A percentile compares a stretch with the other conserved stretches of the same genome.
phyloP scores from a whole-genome alignment of 306 rosid species.

The Oxytropis ochrocephala region DNA sequence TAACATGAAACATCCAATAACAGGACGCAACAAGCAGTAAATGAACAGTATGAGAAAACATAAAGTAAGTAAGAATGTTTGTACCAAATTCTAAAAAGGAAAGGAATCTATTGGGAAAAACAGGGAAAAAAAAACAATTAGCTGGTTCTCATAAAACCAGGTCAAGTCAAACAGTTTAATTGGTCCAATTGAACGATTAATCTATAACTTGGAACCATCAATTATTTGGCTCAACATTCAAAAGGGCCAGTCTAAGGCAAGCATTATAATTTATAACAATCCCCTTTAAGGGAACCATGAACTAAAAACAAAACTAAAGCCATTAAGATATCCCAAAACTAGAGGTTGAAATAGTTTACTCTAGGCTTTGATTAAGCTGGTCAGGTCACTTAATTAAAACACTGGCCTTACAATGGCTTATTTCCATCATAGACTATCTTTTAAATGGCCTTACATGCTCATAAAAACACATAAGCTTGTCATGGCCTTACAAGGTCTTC shows the following conservation, averaged over 20 bases:
- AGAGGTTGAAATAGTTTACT: not conserved
- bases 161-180: not conserved
- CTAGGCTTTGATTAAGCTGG: not conserved
- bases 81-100: not conserved
- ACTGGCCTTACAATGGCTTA: not conserved
- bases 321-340: conserved; percentile 9
- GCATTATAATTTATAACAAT: not conserved
- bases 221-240: not conserved
- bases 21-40: not conserved
- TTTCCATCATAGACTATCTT: too few relatives aligned
- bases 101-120: not conserved
- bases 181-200: not conserved
- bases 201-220: not conserved
- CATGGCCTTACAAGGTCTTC: not conserved
- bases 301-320: not conserved
- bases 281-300: not conserved
- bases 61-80: not conserved
- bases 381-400: not conserved
- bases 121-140: not conserved
- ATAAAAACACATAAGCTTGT: not conserved
- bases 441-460: not conserved
- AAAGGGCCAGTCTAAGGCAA: not conserved
- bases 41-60: not conserved
- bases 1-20: not conserved
- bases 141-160: not conserved